Evolutionary conservation across 1,284 basidiomycete genomes (phyloP), one percentile per base, ranked within the genome.

Genomic region (Ceratobasidium sp.): DNA sequence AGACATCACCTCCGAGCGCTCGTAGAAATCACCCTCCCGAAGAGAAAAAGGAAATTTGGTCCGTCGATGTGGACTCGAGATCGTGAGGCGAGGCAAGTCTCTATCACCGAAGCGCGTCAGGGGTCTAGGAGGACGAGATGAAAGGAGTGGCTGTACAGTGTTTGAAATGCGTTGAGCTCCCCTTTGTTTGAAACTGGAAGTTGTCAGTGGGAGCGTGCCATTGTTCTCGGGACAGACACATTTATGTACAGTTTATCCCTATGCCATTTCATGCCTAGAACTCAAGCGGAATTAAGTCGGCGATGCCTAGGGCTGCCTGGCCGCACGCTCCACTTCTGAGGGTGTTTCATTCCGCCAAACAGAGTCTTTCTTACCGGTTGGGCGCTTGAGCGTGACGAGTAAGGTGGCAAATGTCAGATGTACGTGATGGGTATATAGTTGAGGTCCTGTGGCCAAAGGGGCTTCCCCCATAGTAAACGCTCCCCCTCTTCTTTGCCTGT

Each of bases 281-380:
- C 38, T 40, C 38, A 53, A 31, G 22, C 29, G 15, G 32, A 31
- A 3, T 22, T 15, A 12, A 49, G 10, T 17, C 3, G 45, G 1
- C 47, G 20, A 50, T 10, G 7, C 45, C 10, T n/a, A 49, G 49
- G 7, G 10, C 29, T 56, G 54, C 38, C 35, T 56, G n/a, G 20
- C 35, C 31, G 31, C 42, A 34, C 38, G 22, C 6, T 38, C 17
- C 12, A 7, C 40, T 20, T 29, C 8, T 17, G 17, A 34, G 57
- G 31, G 38, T 43, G 60, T 65, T 65, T 65, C 60, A 42, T 65
- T 53, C 60, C 22, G 27, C 35, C 49, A 5, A 65, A 65, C 49
- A 52, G 53, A 34, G 60, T 65, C 32, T 40, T 40, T 50, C 31
- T 52, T 53, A 52, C 7, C 34, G 27, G 10, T n/a, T 10, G 15